phyloP scores from a whole-genome alignment of 1,284 basidiomycete species.

The Ganoderma multipileum region DNA sequence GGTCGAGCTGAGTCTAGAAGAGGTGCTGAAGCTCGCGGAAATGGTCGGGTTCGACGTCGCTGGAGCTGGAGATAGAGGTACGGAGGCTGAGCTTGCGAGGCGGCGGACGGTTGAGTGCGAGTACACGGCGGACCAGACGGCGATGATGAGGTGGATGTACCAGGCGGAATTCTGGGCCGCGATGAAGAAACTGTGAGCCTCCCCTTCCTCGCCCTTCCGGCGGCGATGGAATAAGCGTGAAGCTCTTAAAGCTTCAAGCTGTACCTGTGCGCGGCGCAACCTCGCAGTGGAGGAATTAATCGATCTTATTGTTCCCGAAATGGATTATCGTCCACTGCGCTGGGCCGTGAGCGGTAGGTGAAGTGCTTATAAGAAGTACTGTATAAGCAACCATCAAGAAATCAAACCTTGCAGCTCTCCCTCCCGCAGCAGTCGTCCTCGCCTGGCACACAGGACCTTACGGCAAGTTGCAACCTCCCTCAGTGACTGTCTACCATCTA shows the following conservation, averaged over 20 bases:
- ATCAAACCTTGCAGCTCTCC: no score
- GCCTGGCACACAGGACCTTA: neutral
- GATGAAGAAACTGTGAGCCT: constrained; percentile 39
- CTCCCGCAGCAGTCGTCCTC: no score
- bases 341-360: no score
- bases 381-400: no score
- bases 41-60: constrained; percentile 57
- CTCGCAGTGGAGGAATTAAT: neutral
- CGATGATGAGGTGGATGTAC: constrained; percentile 75
- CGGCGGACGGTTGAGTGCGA: constrained; percentile 59
- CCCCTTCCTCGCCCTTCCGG: neutral
- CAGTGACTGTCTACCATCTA: neutral
- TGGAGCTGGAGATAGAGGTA: neutral
- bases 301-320: no score
- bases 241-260: neutral
- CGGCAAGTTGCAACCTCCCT: neutral
- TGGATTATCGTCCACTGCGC: no score
- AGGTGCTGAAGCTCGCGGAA: constrained; percentile 56
- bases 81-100: constrained; percentile 22
- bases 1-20: constrained; percentile 68
- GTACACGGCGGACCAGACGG: constrained; percentile 64
- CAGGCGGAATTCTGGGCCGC: constrained; percentile 72
- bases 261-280: neutral
- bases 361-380: no score
- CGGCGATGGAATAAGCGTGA: no score